A percentile compares a stretch with the other conserved stretches of the same genome.
Evolutionary conservation across 495 filamentous ascomycete genomes (phyloP).

Genomic region (Neurospora sp.): DNA sequence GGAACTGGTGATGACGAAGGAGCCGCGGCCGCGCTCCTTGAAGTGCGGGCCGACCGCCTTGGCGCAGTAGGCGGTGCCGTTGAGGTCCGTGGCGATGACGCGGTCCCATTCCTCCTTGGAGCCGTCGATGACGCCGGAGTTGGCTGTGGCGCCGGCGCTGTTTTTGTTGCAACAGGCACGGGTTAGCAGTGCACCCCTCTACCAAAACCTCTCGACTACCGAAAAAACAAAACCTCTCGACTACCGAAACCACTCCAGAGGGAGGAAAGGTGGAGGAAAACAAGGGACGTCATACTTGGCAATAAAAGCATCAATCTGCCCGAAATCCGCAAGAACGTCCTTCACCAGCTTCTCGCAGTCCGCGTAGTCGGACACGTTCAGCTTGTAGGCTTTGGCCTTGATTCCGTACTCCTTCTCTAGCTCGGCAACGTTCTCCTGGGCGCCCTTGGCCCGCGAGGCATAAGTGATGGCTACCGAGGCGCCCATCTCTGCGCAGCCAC

Average conservation of each 20-base stretch:
- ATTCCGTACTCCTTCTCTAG: conserved; percentile 40
- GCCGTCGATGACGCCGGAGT: conserved; percentile 31
- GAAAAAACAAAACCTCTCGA: too few relatives aligned
- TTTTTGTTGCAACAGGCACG: too few relatives aligned
- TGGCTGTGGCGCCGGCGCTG: conserved; percentile 36
- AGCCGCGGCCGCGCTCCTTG: conserved; percentile 40
- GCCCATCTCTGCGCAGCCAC: conserved; percentile 42
- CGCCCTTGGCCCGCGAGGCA: conserved; percentile 37
- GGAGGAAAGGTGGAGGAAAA: neutral
- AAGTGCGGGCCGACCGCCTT: conserved; percentile 51
- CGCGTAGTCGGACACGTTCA: conserved; percentile 51
- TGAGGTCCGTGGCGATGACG: conserved; percentile 58
- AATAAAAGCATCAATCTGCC: conserved; percentile 39
- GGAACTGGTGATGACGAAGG: conserved; percentile 53
- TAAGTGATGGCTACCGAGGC: conserved; percentile 42
- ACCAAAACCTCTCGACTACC: too few relatives aligned
- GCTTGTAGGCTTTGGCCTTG: conserved; percentile 55
- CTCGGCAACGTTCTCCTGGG: conserved; percentile 47
- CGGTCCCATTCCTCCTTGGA: conserved; percentile 32
- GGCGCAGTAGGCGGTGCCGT: conserved; percentile 52
- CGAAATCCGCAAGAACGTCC: conserved; percentile 46
- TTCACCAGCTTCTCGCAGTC: conserved; percentile 44
- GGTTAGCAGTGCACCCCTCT: too few relatives aligned
- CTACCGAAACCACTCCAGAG: neutral
- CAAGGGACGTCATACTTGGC: conserved; percentile 31